phyloP scores from a whole-genome alignment of 352 stramenopile species.

The Globisporangium cederbergense region DNA sequence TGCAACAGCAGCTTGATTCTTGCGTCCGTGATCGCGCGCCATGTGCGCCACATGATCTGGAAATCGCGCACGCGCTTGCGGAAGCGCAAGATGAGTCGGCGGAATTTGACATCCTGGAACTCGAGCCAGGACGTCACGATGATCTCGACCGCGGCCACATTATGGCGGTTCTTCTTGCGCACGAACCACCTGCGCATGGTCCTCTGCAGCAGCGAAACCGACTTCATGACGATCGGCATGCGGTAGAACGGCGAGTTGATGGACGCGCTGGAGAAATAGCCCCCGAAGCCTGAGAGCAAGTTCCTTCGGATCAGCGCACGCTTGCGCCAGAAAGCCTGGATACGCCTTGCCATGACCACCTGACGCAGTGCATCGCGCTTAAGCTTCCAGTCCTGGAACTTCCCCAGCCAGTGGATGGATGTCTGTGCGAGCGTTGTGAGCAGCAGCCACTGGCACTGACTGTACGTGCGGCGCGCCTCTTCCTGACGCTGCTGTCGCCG shows the following conservation, averaged over 20 bases:
- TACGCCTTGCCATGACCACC: conserved; percentile 45
- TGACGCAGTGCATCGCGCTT: conserved; percentile 32
- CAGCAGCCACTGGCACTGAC: conserved; percentile 61
- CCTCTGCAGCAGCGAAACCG: conserved; percentile 38
- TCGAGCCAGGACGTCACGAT: conserved; percentile 77
- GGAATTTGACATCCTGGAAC: conserved; percentile 84
- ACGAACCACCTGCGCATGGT: conserved; percentile 41
- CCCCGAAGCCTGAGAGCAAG: conserved; percentile 16
- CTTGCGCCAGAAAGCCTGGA: conserved; percentile 57
- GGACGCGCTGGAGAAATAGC: conserved; percentile 20
- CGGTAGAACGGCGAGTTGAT: conserved; percentile 43
- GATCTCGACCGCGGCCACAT: conserved; percentile 28
- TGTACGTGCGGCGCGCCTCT: conserved; percentile 27
- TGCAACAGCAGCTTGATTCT: conserved; percentile 68
- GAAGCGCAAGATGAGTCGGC: conserved; percentile 72
- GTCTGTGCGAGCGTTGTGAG: conserved; percentile 34
- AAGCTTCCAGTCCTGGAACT: conserved; percentile 42
- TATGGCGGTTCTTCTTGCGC: conserved; percentile 21
- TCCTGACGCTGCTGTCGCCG: conserved; percentile 34
- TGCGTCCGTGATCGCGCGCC: conserved; percentile 67
- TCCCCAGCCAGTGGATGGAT: conserved; percentile 32
- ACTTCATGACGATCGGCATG: conserved; percentile 44
- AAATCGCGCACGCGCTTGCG: conserved; percentile 72
- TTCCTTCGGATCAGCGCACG: conserved; percentile 25
- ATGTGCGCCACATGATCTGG: conserved; percentile 69